These are phyloP conservation scores for Eimeria acervulina DNA, from an alignment of 169 alveolate genomes.

Conservation along the genomic window DNA sequence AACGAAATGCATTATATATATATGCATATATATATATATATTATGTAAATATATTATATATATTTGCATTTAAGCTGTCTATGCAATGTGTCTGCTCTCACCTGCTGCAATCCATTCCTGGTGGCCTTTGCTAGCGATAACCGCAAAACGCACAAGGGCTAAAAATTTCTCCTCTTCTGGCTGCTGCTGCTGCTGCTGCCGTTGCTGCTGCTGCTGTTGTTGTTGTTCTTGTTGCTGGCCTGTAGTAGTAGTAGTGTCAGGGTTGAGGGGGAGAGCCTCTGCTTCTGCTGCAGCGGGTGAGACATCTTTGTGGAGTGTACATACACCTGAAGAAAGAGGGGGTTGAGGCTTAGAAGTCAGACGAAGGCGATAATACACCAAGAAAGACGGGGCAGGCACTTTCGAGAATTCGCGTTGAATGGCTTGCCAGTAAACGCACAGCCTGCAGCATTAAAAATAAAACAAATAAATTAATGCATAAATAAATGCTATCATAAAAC, in stretches of 20 bases:
- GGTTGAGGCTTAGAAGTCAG: constrained; percentile 6
- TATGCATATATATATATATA: too few relatives aligned
- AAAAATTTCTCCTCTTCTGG: neutral
- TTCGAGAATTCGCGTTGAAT: constrained; percentile 65
- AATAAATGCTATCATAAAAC: neutral
- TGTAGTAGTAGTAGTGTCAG: neutral
- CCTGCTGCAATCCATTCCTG: constrained; percentile 61
- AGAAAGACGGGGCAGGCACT: constrained; percentile 70
- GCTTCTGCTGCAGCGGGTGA: neutral
- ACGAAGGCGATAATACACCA: constrained; percentile 75
- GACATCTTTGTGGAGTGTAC: neutral
- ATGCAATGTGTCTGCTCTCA: neutral
- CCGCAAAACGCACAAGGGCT: constrained; percentile 45
- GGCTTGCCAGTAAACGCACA: constrained; percentile 77
- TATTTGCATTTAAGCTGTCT: too few relatives aligned
- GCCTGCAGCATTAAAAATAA: constrained; percentile 27
- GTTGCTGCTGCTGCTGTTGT: neutral
- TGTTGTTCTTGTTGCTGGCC: neutral
- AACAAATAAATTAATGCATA: neutral
- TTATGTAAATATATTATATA: too few relatives aligned
- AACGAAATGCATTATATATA: too few relatives aligned
- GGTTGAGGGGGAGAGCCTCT: neutral
- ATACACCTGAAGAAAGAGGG: neutral
- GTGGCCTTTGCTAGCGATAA: constrained; percentile 60
- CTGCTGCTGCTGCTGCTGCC: neutral